Evolutionary conservation across 495 filamentous ascomycete genomes (phyloP), one percentile per base, ranked within the genome.

Genomic region (Aspergillus steynii): DNA sequence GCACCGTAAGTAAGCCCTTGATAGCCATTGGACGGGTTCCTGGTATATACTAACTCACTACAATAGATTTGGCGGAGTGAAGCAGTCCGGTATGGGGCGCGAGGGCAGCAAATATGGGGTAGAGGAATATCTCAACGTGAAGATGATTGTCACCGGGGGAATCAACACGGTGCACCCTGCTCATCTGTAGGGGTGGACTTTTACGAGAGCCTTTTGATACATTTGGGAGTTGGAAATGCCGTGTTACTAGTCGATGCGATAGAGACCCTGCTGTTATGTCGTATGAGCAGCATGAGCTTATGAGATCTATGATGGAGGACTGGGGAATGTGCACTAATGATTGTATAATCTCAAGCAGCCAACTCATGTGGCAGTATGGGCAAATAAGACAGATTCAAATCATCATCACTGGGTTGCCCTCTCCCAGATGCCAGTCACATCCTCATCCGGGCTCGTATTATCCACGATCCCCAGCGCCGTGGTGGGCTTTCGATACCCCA

Each of bases 91-190:
- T 0, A 83, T 85, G 64, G 82, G 83, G 6, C 65, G 80, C 45
- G 83, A 85, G 61, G 83, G 93, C 15, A 91, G 88, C 67, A 86
- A 86, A 66, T 90, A 93, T 69, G 93, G 93, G 3, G 86, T 93
- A 58, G 88, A 88, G 8, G 92, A 96, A 72, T 97, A 93, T 67
- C 78, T 87, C 66, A 76, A 83, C 46, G 88, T 86, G 26, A 97
- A 97, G 80, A 93, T 83, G 79, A 82, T 93, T 47, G 90, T 89
- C 6, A 80, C 87, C 67, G 90, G 88, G 5, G 86, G 87, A 0
- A 85, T 90, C 78, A 80, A 66, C 55, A 57, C 55, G 5, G 25
- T 32, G 31, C 31, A 34, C 5, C 6, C 31, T 34, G 31, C 31
- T 34, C 31, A 34, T 7, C 31, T 34, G 31, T 34, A 34, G 5